These are phyloP conservation scores for Tolypocladium paradoxum DNA, from an alignment of 2,329 filamentous ascomycete species.

Conservation along the genomic window DNA sequence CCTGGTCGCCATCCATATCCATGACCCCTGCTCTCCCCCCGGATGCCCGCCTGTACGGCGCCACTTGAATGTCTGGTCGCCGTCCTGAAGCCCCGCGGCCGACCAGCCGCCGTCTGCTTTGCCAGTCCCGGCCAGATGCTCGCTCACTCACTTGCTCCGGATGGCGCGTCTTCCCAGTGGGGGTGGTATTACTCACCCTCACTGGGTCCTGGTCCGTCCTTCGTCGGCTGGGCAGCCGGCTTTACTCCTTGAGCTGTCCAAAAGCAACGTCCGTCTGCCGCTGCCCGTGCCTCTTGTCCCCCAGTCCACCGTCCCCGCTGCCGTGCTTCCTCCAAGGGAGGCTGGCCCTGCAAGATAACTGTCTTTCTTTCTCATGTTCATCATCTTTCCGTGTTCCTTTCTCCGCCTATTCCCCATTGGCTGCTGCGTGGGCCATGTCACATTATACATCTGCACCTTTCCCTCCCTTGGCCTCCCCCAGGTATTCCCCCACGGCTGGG, in stretches of 20 bases:
- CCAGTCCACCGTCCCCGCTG: background rate
- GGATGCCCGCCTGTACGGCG: constrained; percentile 8
- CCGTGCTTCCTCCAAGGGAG: constrained; percentile 7
- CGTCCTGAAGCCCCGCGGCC: constrained; percentile 1
- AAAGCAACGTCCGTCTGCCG: constrained; percentile 3
- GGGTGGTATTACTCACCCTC: background rate
- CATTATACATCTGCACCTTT: background rate
- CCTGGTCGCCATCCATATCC: background rate
- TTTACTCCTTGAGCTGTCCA: background rate
- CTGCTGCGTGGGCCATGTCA: background rate
- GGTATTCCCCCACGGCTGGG: constrained; percentile 2
- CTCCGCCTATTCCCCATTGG: constrained; percentile 1
- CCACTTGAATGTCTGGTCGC: constrained; percentile 3
- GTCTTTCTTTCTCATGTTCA: background rate
- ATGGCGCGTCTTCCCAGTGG: background rate
- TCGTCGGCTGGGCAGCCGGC: background rate
- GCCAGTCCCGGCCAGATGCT: constrained; percentile 1
- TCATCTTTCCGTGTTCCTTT: background rate
- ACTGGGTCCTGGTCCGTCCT: background rate
- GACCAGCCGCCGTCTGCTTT: background rate
- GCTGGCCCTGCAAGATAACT: constrained; percentile 3
- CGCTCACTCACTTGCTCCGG: background rate
- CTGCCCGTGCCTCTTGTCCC: constrained; percentile 3
- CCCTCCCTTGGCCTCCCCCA: constrained; percentile 4
- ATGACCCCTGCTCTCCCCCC: constrained; percentile 4